phyloP scores from a whole-genome alignment of 2,329 filamentous ascomycete species.

The Diplodia scrobiculata region DNA sequence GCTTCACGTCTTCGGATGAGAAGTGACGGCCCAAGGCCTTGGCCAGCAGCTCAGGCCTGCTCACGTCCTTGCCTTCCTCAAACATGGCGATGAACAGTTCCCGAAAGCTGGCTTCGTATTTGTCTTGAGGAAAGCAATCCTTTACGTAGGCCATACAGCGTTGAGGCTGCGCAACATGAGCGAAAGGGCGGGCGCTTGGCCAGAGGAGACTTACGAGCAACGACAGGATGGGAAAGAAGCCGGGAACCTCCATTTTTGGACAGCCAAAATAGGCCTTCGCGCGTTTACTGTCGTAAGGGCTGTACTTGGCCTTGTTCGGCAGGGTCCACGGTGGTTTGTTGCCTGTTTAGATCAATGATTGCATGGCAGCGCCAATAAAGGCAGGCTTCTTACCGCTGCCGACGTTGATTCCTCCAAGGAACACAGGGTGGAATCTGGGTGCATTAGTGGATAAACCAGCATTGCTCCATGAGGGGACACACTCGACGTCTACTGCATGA shows the following conservation, averaged over 20 bases:
- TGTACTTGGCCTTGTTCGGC: conserved; percentile 66
- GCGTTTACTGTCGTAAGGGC: conserved; percentile 52
- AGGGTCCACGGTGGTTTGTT: conserved; percentile 76
- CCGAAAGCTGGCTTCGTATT: conserved; percentile 58
- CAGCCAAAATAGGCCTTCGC: conserved; percentile 57
- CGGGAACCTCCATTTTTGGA: conserved; percentile 47
- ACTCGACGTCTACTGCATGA: conserved; percentile 68
- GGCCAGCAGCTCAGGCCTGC: conserved; percentile 58
- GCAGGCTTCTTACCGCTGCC: conserved; percentile 42
- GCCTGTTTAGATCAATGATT: conserved; percentile 47
- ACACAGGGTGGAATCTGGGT: conserved; percentile 67
- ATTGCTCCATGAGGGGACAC: conserved; percentile 37
- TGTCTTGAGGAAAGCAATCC: conserved; percentile 40
- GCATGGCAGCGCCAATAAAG: background rate
- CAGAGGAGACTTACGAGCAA: conserved; percentile 47
- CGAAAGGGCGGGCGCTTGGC: background rate
- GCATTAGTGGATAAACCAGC: too few species aligned
- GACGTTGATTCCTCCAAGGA: conserved; percentile 58
- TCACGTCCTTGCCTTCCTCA: conserved; percentile 62
- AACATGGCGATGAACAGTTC: conserved; percentile 65
- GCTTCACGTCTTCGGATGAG: conserved; percentile 54
- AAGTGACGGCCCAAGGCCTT: conserved; percentile 54
- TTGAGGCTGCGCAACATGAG: conserved; percentile 55
- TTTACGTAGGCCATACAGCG: conserved; percentile 69
- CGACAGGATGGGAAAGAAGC: conserved; percentile 59